These are phyloP conservation scores for Solanum chaucha DNA, from an alignment of 257 asterid species.

Conservation along the genomic window DNA sequence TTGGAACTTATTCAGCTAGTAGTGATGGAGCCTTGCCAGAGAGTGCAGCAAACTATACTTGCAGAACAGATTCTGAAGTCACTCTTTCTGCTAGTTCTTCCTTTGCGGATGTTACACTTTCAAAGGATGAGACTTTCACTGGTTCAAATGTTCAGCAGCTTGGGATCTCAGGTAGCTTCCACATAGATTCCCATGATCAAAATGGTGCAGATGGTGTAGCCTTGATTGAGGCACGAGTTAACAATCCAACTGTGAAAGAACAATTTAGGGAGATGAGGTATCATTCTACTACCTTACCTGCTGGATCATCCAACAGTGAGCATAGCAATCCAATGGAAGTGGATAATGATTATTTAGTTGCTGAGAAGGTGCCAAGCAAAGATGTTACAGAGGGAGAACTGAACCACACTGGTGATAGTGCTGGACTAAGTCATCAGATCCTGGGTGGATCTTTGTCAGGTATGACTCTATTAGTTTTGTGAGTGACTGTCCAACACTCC, in stretches of 20 bases:
- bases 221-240: not conserved
- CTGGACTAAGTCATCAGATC: constrained; percentile 8
- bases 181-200: constrained; percentile 12
- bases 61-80: not conserved
- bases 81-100: not conserved
- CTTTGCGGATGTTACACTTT: constrained; percentile 16
- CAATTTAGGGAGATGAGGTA: constrained; percentile 10
- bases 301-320: constrained; percentile 14
- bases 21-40: constrained; percentile 3
- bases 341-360: constrained; percentile 8
- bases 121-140: constrained; percentile 3
- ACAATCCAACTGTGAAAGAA: constrained; percentile 6
- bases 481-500: not conserved
- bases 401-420: constrained; percentile 7
- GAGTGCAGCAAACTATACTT: constrained; percentile 6
- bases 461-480: constrained; percentile 11
- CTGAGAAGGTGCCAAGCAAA: constrained; percentile 11
- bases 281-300: constrained; percentile 4
- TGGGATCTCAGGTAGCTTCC: constrained; percentile 11
- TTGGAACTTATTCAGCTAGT: not conserved
- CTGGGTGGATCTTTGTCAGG: constrained; percentile 33
- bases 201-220: constrained; percentile 7
- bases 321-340: constrained; percentile 5
- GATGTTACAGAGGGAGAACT: constrained; percentile 14
- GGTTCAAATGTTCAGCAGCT: constrained; percentile 16